Percentiles rank a stretch among this genome's conserved stretches.
phyloP scores from a whole-genome alignment of 169 alveolate genomes.

The Cryptosporidium viatorum region DNA sequence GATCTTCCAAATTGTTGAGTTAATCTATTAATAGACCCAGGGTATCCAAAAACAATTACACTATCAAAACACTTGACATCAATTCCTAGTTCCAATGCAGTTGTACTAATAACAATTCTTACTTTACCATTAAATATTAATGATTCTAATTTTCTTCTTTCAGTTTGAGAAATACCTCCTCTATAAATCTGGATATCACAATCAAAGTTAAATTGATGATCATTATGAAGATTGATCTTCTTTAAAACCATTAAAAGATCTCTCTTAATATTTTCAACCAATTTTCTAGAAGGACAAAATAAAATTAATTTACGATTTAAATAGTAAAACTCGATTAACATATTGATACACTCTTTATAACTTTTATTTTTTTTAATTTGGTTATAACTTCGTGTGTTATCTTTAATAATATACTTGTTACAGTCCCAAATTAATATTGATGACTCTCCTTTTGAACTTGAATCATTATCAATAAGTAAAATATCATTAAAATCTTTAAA shows the following conservation, averaged over 20 bases:
- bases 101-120: conserved; percentile 74
- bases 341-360: conserved; percentile 56
- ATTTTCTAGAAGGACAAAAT: conserved; percentile 46
- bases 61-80: conserved; percentile 77
- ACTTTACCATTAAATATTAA: conserved; percentile 63
- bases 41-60: conserved; percentile 77
- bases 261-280: conserved; percentile 55
- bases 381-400: background rate
- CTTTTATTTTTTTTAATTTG: conserved; percentile 13
- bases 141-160: conserved; percentile 73
- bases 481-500: background rate
- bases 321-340: conserved; percentile 44
- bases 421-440: conserved; percentile 63
- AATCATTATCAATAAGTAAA: conserved; percentile 26
- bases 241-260: conserved; percentile 9
- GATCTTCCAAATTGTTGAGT: conserved; percentile 79
- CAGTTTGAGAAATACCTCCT: conserved; percentile 69
- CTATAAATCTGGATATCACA: conserved; percentile 64
- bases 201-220: conserved; percentile 27
- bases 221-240: conserved; percentile 7
- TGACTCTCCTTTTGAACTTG: conserved; percentile 35
- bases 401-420: conserved; percentile 16
- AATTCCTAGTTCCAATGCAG: conserved; percentile 80
- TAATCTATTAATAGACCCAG: conserved; percentile 78
- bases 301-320: conserved; percentile 38